Evolutionary conservation across 805 yeast species (phyloP).

Genomic region (Metschnikowia kofuensis): DNA sequence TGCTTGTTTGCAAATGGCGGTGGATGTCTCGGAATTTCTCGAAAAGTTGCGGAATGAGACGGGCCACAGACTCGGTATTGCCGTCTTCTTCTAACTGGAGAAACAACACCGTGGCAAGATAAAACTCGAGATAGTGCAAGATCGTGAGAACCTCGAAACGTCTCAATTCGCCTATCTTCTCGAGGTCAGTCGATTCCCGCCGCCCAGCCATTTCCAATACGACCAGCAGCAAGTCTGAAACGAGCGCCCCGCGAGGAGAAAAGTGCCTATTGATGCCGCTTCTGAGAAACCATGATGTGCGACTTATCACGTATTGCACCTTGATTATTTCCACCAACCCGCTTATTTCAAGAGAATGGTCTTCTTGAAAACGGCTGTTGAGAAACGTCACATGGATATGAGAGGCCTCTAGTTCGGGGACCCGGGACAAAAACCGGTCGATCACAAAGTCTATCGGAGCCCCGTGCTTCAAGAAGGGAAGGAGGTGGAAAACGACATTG

Average conservation of each 20-base stretch:
- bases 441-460: constrained; percentile 20
- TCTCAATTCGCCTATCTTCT: constrained; percentile 10
- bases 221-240: constrained; percentile 21
- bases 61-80: constrained; percentile 12
- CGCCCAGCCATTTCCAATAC: constrained; percentile 26
- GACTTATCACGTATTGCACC: constrained; percentile 29
- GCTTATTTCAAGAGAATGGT: constrained; percentile 9
- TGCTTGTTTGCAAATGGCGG: constrained; percentile 12
- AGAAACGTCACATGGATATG: constrained; percentile 26
- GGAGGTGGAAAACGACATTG: constrained; percentile 23
- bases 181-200: constrained; percentile 20
- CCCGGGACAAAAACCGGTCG: constrained; percentile 16
- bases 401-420: constrained; percentile 23
- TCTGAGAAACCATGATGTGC: constrained; percentile 17
- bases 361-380: too few species aligned
- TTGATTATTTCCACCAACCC: constrained; percentile 21
- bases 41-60: constrained; percentile 19
- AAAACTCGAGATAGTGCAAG: constrained; percentile 29
- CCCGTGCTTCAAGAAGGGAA: constrained; percentile 23
- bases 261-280: constrained; percentile 11
- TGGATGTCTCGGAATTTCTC: constrained; percentile 15
- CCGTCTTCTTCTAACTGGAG: constrained; percentile 36
- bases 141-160: constrained; percentile 15
- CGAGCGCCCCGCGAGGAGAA: constrained; percentile 13
- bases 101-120: constrained; percentile 27